Base-by-base conservation (phyloP, 306 rosid species). In the Ochetophila trinervis region DNA sequence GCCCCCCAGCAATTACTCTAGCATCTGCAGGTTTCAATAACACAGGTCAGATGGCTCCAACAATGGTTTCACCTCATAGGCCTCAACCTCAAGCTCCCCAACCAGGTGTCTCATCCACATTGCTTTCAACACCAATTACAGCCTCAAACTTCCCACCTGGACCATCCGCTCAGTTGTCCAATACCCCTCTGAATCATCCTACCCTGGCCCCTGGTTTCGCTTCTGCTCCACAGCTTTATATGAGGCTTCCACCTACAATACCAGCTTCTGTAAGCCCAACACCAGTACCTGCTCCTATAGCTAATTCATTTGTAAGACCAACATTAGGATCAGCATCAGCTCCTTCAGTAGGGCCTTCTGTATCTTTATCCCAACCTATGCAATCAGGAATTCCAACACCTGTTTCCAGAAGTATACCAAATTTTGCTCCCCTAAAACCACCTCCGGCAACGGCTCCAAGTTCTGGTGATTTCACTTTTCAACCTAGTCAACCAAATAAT, bases 401-500 rank as follows among this genome's bases (percentile, higher is more conserved):
- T 78, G 74, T 71, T 53, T 77, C 86, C 51, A 76, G 71, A 54
- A 76, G 60, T 61, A 3, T 79, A 48, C 67, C 76, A 18, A 77
- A 74, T 60, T 72, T 78, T 49, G 54, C 74, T 52, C 67, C 76
- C 21, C 57, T 58, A 55, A 78, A 72, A 67, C 87, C 88, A 52
- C 82, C 82, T 0, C 51, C 27, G 42, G 65, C 53, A 66, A 57
- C 52, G 3, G 58, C 82, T 69, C 79, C 89, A 62, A 79, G 74
- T 72, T 79, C 90, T 12, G 84, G 87, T 15, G 74, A 83, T 80
- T 87, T 90, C 68, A 84, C 88, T 60, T 93, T 90, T 72, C 96
- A 76, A 57, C 80, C 84, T 19, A 89, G 69, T 42, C 60, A 64
- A 44, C 91, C 84, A 0, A 85, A 56, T 45, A 78, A 74, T 74